A percentile compares a stretch with the other conserved stretches of the same genome.
These are phyloP conservation scores for Diutina ranongensis DNA, from an alignment of 1,139 yeast species.

Conservation along the genomic window DNA sequence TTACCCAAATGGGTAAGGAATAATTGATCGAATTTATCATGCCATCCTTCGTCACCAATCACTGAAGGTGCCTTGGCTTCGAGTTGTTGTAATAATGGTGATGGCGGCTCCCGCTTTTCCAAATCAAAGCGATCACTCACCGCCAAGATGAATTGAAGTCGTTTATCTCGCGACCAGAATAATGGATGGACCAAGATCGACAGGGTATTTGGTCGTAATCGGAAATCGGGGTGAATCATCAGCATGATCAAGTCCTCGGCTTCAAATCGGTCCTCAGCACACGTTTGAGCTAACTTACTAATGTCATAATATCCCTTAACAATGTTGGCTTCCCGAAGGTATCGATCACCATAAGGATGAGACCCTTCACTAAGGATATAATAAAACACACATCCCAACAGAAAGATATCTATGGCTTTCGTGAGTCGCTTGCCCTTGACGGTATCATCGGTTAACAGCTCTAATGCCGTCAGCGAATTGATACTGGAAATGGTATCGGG, in stretches of 20 bases:
- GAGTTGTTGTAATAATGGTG: constrained; percentile 45
- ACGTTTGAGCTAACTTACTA: constrained; percentile 26
- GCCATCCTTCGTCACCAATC: constrained; percentile 61
- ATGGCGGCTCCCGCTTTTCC: constrained; percentile 82
- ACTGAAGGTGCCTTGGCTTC: constrained; percentile 52
- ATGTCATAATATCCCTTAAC: constrained; percentile 60
- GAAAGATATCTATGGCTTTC: constrained; percentile 85
- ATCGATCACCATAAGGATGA: constrained; percentile 94
- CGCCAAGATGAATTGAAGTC: constrained; percentile 70
- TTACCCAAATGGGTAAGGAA: constrained; percentile 80
- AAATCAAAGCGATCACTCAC: constrained; percentile 88
- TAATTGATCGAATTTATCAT: constrained; percentile 49
- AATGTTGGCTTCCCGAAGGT: constrained; percentile 79
- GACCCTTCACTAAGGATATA: constrained; percentile 73
- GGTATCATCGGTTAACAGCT: constrained; percentile 8
- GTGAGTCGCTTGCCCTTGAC: constrained; percentile 53
- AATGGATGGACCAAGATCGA: constrained; percentile 71
- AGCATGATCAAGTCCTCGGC: constrained; percentile 58
- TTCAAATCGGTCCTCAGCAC: constrained; percentile 42
- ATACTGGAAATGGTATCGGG: constrained; percentile 29
- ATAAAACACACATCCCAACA: constrained; percentile 88
- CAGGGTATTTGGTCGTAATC: constrained; percentile 59
- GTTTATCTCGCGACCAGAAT: constrained; percentile 72
- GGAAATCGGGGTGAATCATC: constrained; percentile 66
- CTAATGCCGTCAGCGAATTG: constrained; percentile 13